phyloP scores from a whole-genome alignment of 495 filamentous ascomycete genomes.

The Pseudevernia furfuracea region DNA sequence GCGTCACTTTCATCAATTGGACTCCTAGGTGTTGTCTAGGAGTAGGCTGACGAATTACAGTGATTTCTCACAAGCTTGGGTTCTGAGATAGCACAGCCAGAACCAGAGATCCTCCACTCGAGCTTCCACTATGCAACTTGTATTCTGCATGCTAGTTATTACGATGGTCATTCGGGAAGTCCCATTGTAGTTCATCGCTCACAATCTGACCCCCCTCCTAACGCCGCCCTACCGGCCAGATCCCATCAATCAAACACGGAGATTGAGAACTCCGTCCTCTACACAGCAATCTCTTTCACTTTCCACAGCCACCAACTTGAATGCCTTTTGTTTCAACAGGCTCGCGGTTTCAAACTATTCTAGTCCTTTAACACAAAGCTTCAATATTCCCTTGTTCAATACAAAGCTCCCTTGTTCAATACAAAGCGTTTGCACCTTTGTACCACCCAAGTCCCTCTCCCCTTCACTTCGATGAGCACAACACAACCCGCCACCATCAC shows the following conservation, averaged over 20 bases:
- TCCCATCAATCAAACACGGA: background rate
- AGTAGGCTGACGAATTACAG: conserved; percentile 14
- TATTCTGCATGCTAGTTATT: background rate
- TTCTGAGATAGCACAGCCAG: conserved; percentile 11
- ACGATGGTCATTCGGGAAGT: background rate
- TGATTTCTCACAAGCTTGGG: conserved; percentile 25
- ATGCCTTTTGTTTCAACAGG: background rate
- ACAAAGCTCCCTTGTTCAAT: background rate
- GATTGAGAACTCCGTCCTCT: background rate
- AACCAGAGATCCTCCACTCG: background rate
- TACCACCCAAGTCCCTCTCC: background rate
- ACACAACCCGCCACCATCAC: background rate
- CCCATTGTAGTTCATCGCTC: background rate
- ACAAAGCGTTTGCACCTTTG: background rate
- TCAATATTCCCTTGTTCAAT: background rate
- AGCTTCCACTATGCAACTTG: background rate
- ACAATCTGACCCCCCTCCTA: too few relatives aligned
- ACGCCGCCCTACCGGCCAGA: too few relatives aligned
- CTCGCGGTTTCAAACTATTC: background rate
- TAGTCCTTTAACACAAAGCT: background rate
- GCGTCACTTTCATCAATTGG: conserved; percentile 18
- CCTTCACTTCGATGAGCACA: background rate
- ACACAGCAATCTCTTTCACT: background rate
- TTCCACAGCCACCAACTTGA: background rate
- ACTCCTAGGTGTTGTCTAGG: background rate